Evolutionary conservation across 805 yeast species (phyloP).

Genomic region (Ogataea neopini): DNA sequence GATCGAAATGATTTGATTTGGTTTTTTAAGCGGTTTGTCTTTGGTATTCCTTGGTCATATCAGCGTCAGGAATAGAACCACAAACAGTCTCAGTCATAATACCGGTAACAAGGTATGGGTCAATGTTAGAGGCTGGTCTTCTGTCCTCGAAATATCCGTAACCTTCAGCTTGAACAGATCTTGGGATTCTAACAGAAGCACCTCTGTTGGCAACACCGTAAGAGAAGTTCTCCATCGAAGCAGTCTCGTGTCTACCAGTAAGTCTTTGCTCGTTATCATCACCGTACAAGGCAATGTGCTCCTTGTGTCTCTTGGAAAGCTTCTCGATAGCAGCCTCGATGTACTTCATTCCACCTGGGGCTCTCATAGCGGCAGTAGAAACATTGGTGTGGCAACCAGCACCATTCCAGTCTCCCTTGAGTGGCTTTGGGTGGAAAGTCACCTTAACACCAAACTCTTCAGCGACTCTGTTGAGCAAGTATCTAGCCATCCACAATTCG

Average conservation of each 20-base stretch:
- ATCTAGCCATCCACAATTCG: slow-evolving; percentile 95
- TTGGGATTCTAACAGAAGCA: slow-evolving; percentile 97
- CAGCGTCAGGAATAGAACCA: slow-evolving; percentile 93
- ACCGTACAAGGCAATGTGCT: slow-evolving; percentile 95
- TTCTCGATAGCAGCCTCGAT: slow-evolving; percentile 92
- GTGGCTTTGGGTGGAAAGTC: slow-evolving; percentile 98
- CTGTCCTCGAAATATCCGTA: slow-evolving; percentile 99
- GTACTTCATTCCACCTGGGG: slow-evolving; percentile 92
- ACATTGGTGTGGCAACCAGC: slow-evolving; percentile 99
- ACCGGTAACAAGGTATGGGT: slow-evolving; percentile 98
- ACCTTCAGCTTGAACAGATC: slow-evolving; percentile 97
- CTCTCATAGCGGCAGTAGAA: slow-evolving; percentile 89
- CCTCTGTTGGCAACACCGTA: slow-evolving; percentile 99
- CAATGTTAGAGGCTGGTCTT: slow-evolving; percentile 99
- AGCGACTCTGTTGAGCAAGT: slow-evolving; percentile 88
- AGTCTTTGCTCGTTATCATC: slow-evolving; percentile 92
- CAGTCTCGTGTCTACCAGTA: slow-evolving; percentile 99
- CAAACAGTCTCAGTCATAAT: slow-evolving; percentile 96
- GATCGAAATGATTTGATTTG: not conserved
- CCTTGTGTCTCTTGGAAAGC: slow-evolving; percentile 93
- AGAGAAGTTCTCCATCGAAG: slow-evolving; percentile 85
- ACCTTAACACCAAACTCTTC: slow-evolving; percentile 99
- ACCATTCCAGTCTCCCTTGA: slow-evolving; percentile 99
- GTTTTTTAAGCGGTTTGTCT: slow-evolving; percentile 55
- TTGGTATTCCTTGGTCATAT: slow-evolving; percentile 86